Base-by-base conservation (phyloP, 306 rosid genomes). In the Pueraria montana region DNA sequence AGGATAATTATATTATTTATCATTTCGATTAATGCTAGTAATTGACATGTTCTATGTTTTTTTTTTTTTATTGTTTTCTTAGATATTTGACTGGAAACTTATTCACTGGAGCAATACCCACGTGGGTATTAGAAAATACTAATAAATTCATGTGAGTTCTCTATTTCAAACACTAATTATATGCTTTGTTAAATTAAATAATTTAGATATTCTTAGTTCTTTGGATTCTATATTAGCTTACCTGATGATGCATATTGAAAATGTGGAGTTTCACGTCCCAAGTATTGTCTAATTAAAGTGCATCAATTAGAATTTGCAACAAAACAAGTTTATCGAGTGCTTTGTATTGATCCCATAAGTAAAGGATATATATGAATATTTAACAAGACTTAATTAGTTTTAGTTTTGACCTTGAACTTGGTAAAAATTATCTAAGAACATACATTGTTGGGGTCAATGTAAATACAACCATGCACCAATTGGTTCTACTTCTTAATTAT, bases 71-170 rank as follows among this genome's bases (percentile, higher is more conserved):
- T 56, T 0, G 13, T 43, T 59, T 70, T 48, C 34, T 24, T 45
- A 92, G 97, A 61, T 87, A 84, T 87, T 82, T 92, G 55, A 89
- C 93, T 24, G 88, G 90, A 84, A 90, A 92, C 79, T 5, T 59
- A 84, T 71, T 92, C 4, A 73, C 74, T 21, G 97, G 97, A 81
- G 0, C 49, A 0, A 61, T 79, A 61, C 91, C 89, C 27, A 1
- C 4, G 7, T 87, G 84, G 91, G n/a, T 40, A 34, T 34, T 34
- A 40, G 49, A 74, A 0, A 8, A 9, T 1, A 0, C 4, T 59
- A 4, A 17, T 30, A 2, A 14, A 26, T 7, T 2, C 26, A 45
- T 70, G 94, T 92, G 75, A 88, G 92, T 64, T 52, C 34, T 72
- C 40, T 72, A 75, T 82, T 82, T 70, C 50, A 56, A 82, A 53